Evolutionary conservation across 2,329 filamentous ascomycete species (phyloP), one percentile per base, ranked within the genome.

Genomic region (Triangularia verruculosa): DNA sequence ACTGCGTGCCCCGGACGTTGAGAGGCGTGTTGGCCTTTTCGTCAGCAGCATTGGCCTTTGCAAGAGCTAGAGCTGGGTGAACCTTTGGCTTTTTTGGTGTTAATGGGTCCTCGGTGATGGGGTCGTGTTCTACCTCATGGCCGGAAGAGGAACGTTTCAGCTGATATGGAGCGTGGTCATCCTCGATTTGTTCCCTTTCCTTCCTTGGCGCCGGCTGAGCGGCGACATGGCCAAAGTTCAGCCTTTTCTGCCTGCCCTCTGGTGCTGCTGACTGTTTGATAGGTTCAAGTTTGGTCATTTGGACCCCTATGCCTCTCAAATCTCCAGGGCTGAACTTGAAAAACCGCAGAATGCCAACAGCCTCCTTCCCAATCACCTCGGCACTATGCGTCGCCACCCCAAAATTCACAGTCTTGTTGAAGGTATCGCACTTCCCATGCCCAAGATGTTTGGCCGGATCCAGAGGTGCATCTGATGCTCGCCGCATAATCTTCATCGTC

Each of bases 371-470:
- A 43, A 98, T 83, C 1, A 85, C 75, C 27, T 89, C 86, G 27
- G 85, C 83, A 59, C 87, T 84, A 73, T 96, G 90, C 0, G 94
- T 98, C 3, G 93, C 88, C 15, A 97, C 86, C 0, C 94, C 93
- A 65, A 99, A 89, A 1, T 87, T 75, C 8, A 89, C 76, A 70
- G 92, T 96, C 75, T 96, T 98, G 79, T 92, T 98, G 79, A 93
- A 96, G 0, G 88, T 91, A 73, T 99, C 95, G 72, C 95, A 99
- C 76, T 93, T 94, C 1, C 95, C 95, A 76, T 98, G 95, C 0
- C 95, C 95, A 0, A 99, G 82, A 76, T 97, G 93, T 73, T 99
- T 99, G 0, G 89, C 87, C 1, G 95, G 92, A 73, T 98, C 93
- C 15, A 97, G 78, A 0, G 95, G 95, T 15, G 95, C 94, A 77